phyloP scores from a whole-genome alignment of 768 basidiomycete species.

The Tulasnella sp. region DNA sequence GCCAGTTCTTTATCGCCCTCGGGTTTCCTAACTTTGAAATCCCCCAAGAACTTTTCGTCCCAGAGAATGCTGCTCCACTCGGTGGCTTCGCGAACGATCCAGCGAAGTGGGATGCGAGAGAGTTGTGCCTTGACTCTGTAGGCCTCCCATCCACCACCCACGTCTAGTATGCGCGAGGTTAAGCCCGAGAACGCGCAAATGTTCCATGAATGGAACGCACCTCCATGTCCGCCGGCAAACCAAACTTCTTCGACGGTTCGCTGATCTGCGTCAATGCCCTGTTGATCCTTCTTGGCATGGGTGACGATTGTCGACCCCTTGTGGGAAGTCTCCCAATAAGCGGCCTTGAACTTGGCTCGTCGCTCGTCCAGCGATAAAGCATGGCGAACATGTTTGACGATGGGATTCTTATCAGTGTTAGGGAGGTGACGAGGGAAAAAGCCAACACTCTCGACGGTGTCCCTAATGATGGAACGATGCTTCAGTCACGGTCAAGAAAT shows the following conservation, averaged over 20 bases:
- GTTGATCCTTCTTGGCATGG: neutral
- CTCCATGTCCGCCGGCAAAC: conserved; percentile 17
- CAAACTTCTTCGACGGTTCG: conserved; percentile 14
- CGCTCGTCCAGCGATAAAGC: conserved; percentile 29
- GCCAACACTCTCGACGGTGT: conserved; percentile 15
- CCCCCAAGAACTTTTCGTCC: neutral
- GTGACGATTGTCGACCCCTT: neutral
- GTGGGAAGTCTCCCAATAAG: neutral
- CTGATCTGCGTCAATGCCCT: neutral
- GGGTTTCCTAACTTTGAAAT: neutral
- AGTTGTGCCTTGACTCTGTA: neutral
- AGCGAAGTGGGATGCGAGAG: conserved; percentile 21
- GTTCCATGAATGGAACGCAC: neutral
- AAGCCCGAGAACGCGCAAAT: too few species aligned
- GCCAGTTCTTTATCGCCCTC: neutral
- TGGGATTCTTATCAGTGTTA: neutral
- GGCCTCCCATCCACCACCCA: conserved; percentile 15
- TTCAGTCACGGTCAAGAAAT: neutral
- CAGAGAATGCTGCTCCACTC: neutral
- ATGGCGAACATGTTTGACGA: conserved; percentile 27
- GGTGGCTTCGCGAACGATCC: conserved; percentile 19
- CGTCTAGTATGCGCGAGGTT: neutral
- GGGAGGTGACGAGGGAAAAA: conserved; percentile 12
- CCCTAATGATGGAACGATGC: neutral
- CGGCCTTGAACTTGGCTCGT: conserved; percentile 27